Evolutionary conservation across 305 asterid genomes (phyloP).

Genomic region (Stenogyne calaminthoides): DNA sequence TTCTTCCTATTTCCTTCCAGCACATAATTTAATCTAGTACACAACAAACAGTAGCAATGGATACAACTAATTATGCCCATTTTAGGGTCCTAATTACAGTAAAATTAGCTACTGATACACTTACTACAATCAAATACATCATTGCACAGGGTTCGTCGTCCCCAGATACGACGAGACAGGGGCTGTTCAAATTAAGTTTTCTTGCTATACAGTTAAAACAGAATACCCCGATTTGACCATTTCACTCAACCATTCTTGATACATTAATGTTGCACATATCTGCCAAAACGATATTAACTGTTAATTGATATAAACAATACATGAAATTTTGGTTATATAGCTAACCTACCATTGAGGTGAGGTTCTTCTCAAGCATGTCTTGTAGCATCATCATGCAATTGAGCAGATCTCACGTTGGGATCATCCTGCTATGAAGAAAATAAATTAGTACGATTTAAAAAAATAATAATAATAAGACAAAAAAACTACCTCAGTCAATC

Average conservation of each 20-base stretch:
- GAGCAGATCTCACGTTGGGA: constrained; percentile 65
- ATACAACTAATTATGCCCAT: constrained; percentile 23
- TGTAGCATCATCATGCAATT: constrained; percentile 68
- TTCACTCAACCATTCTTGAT: constrained; percentile 26
- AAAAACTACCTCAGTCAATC: constrained; percentile 10
- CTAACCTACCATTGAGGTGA: constrained; percentile 26
- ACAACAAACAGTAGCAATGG: constrained; percentile 32
- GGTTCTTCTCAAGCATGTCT: constrained; percentile 59
- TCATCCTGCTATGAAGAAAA: constrained; percentile 49
- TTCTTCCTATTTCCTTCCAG: constrained; percentile 26
- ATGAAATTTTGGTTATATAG: constrained; percentile 1
- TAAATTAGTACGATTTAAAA: neutral
- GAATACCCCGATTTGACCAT: constrained; percentile 6
- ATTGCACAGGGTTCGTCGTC: constrained; percentile 9
- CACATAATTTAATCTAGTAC: constrained; percentile 18
- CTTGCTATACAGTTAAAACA: constrained; percentile 31
- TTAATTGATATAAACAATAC: neutral
- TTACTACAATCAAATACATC: constrained; percentile 37
- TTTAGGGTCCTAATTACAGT: constrained; percentile 29
- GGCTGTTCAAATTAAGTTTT: constrained; percentile 21
- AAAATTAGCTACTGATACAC: constrained; percentile 34
- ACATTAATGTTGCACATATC: constrained; percentile 16
- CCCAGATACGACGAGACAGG: constrained; percentile 17
- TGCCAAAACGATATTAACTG: neutral
- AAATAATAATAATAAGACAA: neutral